phyloP scores from a whole-genome alignment of 805 yeast genomes.

The Lachancea fermentati region DNA sequence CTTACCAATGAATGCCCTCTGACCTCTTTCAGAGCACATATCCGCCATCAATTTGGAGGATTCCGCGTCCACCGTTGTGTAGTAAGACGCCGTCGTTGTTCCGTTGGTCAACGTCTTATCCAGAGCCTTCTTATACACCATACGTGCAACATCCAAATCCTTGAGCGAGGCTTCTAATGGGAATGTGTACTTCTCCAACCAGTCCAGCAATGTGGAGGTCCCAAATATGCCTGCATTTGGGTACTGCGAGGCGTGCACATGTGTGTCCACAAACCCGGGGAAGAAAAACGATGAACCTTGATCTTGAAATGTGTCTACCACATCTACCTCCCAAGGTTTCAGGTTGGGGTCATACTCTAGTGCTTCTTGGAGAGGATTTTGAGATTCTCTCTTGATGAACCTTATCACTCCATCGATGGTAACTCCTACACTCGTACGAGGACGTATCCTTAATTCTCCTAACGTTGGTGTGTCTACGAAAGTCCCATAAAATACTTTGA shows the following conservation, averaged over 20 bases:
- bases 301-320: conserved; percentile 26
- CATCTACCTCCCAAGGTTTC: conserved; percentile 12
- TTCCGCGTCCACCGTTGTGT: conserved; percentile 76
- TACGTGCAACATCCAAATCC: conserved; percentile 47
- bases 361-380: conserved; percentile 29
- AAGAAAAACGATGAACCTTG: conserved; percentile 47
- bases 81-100: conserved; percentile 89
- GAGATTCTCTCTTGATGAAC: conserved; percentile 25
- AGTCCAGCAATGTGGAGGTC: conserved; percentile 75
- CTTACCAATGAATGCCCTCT: conserved; percentile 85
- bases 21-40: conserved; percentile 60
- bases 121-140: conserved; percentile 65
- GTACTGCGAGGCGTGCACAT: conserved; percentile 79
- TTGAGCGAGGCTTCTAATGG: conserved; percentile 72
- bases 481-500: conserved; percentile 57
- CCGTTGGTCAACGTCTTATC: conserved; percentile 67
- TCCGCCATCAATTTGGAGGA: conserved; percentile 77
- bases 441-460: conserved; percentile 50
- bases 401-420: conserved; percentile 39
- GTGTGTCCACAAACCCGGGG: conserved; percentile 81
- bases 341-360: conserved; percentile 14
- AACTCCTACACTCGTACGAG: conserved; percentile 60
- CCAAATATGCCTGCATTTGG: conserved; percentile 84
- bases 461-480: conserved; percentile 65
- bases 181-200: conserved; percentile 86